Conservation (phyloP, 495 filamentous ascomycete genomes). For the Daldinia bambusicola region DNA sequence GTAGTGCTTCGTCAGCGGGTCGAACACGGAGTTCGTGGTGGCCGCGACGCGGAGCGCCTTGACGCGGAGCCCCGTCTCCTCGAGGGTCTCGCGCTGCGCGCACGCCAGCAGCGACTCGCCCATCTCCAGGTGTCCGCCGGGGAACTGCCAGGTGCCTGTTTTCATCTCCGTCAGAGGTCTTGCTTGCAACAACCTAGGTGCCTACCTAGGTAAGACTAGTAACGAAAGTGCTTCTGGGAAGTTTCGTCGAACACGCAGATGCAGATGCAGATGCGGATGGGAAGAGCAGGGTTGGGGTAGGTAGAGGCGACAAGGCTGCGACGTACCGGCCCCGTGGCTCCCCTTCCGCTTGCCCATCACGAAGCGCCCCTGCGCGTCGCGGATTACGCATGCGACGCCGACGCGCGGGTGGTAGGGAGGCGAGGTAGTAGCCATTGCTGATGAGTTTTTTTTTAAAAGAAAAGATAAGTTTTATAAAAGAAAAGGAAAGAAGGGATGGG, state of each 20-base stretch:
- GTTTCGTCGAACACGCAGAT: too few relatives aligned
- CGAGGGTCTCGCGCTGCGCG: slow-evolving; percentile 70
- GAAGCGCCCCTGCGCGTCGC: slow-evolving; percentile 49
- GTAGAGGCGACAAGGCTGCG: background rate
- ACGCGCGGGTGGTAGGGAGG: slow-evolving; percentile 45
- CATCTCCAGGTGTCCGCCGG: slow-evolving; percentile 76
- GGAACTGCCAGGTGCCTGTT: slow-evolving; percentile 68
- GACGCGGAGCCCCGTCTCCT: slow-evolving; percentile 72
- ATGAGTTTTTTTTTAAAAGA: background rate
- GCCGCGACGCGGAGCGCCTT: slow-evolving; percentile 59
- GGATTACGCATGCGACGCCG: slow-evolving; percentile 55
- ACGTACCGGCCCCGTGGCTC: slow-evolving; percentile 54
- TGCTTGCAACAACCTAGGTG: too few relatives aligned
- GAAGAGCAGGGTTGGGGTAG: background rate
- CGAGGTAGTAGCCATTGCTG: slow-evolving; percentile 18
- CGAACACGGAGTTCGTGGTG: slow-evolving; percentile 70
- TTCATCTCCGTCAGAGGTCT: too few relatives aligned
- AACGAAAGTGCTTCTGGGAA: too few relatives aligned
- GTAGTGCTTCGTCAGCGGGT: slow-evolving; percentile 66
- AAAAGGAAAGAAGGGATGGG: too few relatives aligned
- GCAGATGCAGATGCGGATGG: too few relatives aligned
- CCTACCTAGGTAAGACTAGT: too few relatives aligned
- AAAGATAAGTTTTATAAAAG: too few relatives aligned
- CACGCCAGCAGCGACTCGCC: slow-evolving; percentile 68
- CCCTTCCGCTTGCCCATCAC: slow-evolving; percentile 56